Evolutionary conservation across 2,329 filamentous ascomycete genomes (phyloP).

Genomic region (Paraphoma chrysanthemicola): DNA sequence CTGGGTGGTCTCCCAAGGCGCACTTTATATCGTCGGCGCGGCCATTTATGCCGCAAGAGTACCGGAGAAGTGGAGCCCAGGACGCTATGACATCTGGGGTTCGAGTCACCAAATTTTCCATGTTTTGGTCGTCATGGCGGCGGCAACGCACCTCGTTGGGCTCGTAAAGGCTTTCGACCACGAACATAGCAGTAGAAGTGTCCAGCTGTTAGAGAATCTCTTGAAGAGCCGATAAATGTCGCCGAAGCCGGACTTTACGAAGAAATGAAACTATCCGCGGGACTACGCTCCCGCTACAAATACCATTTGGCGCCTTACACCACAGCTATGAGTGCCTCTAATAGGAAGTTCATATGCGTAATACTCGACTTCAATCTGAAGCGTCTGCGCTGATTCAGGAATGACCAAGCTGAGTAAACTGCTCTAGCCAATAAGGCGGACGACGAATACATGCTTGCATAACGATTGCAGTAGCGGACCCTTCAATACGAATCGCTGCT

Average conservation of each 20-base stretch:
- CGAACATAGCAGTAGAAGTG: conserved; percentile 61
- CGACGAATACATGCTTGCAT: too few relatives aligned
- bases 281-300: too few relatives aligned
- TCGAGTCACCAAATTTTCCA: conserved; percentile 98
- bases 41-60: conserved; percentile 84
- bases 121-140: conserved; percentile 83
- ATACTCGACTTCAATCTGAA: background rate
- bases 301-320: too few relatives aligned
- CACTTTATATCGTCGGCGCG: conserved; percentile 85
- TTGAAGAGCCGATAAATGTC: background rate
- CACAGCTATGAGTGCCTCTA: background rate
- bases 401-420: background rate
- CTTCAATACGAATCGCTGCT: too few relatives aligned
- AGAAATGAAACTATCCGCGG: too few relatives aligned
- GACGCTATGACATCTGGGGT: conserved; percentile 87
- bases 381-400: background rate
- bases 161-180: conserved; percentile 86
- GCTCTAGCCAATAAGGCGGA: background rate
- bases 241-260: too few relatives aligned
- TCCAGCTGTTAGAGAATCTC: background rate
- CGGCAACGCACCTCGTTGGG: conserved; percentile 79
- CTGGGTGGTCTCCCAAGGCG: conserved; percentile 81
- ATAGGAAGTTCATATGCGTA: background rate
- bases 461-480: too few relatives aligned
- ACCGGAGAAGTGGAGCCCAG: conserved; percentile 81